Conservation (phyloP, 352 stramenopile species). For the Phytophthora citrophthora region DNA sequence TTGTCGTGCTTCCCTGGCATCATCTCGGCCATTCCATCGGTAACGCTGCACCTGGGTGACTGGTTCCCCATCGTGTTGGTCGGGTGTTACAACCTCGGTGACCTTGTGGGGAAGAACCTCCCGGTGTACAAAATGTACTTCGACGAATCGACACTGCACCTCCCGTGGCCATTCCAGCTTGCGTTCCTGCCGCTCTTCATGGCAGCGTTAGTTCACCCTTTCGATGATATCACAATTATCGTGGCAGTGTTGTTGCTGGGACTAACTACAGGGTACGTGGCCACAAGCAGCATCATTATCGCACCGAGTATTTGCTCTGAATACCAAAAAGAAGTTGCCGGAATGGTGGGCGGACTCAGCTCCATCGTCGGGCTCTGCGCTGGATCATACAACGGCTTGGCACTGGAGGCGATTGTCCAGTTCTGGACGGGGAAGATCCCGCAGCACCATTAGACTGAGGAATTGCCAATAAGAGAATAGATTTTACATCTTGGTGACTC, state of each 20-base stretch:
- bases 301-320: slow-evolving; percentile 76
- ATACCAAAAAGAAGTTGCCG: slow-evolving; percentile 80
- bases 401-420: slow-evolving; percentile 71
- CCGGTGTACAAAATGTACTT: slow-evolving; percentile 78
- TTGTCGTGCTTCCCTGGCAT: slow-evolving; percentile 83
- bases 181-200: slow-evolving; percentile 81
- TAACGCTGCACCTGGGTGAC: slow-evolving; percentile 57
- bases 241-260: slow-evolving; percentile 62
- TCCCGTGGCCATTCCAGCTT: slow-evolving; percentile 66
- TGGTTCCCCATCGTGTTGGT: slow-evolving; percentile 84
- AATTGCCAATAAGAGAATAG: slow-evolving; percentile 10
- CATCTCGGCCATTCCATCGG: slow-evolving; percentile 73
- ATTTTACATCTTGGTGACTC: neutral
- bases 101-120: slow-evolving; percentile 83
- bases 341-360: slow-evolving; percentile 74
- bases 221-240: slow-evolving; percentile 61
- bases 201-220: slow-evolving; percentile 53
- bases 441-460: slow-evolving; percentile 2
- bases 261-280: slow-evolving; percentile 77
- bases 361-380: slow-evolving; percentile 78
- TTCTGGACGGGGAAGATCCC: slow-evolving; percentile 35
- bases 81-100: slow-evolving; percentile 76
- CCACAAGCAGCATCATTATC: slow-evolving; percentile 80
- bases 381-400: slow-evolving; percentile 79
- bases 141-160: slow-evolving; percentile 68